phyloP scores from a whole-genome alignment of 2,329 filamentous ascomycete genomes.

The Blastomyces emzantsi region DNA sequence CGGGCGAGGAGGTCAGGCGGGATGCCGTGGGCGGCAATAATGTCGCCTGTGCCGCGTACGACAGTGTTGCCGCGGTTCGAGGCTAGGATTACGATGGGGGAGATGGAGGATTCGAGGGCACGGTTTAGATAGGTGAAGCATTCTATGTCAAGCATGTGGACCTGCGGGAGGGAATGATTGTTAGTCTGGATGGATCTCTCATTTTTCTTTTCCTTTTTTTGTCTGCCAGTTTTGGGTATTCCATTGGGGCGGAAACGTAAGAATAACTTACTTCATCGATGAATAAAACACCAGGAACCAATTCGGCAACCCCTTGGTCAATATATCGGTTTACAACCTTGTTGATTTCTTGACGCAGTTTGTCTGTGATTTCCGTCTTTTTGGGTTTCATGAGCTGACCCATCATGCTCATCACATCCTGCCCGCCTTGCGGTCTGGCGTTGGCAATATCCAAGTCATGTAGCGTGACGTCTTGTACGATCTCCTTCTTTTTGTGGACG shows the following conservation, averaged over 20 bases:
- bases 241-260: too few relatives aligned
- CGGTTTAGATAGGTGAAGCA: constrained; percentile 99
- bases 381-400: constrained; percentile 99
- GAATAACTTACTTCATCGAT: constrained; percentile 73
- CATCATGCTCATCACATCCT: constrained; percentile 99
- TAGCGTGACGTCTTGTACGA: constrained; percentile 95
- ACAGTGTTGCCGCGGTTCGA: constrained; percentile 93
- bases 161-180: constrained; percentile 43
- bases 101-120: constrained; percentile 89
- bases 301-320: constrained; percentile 92
- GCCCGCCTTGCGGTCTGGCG: constrained; percentile 85
- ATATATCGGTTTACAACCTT: constrained; percentile 99
- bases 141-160: constrained; percentile 99
- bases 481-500: constrained; percentile 99
- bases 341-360: constrained; percentile 92
- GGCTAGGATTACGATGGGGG: constrained; percentile 92
- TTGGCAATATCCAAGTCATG: constrained; percentile 97
- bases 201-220: constrained; percentile 2
- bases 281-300: constrained; percentile 96
- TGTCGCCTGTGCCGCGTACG: constrained; percentile 72
- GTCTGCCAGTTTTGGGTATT: not conserved
- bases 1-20: constrained; percentile 88
- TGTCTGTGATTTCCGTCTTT: constrained; percentile 99
- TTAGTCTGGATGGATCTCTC: constrained; percentile 11
- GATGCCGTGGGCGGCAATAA: constrained; percentile 83